These are phyloP conservation scores for Botrytis elliptica DNA, from an alignment of 2,329 filamentous ascomycete species.

Conservation along the genomic window DNA sequence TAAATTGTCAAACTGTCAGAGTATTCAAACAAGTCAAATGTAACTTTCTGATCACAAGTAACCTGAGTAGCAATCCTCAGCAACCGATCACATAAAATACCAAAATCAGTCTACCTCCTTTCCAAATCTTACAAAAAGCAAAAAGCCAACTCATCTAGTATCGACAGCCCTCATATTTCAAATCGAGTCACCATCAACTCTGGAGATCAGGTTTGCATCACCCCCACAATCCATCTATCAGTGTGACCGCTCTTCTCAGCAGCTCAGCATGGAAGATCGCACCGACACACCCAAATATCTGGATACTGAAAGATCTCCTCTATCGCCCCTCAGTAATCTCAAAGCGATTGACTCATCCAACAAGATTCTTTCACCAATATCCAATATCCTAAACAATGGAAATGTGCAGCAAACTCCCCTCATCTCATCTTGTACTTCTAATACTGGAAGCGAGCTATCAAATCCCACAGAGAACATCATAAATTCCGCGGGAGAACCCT, in stretches of 20 bases:
- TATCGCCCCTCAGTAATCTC: not conserved
- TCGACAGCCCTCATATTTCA: not conserved
- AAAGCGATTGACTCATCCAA: too few species aligned
- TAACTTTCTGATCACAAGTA: not conserved
- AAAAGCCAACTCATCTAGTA: not conserved
- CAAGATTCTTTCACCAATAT: too few species aligned
- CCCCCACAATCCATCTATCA: not conserved
- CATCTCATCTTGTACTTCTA: not conserved
- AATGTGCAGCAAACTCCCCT: not conserved
- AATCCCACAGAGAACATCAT: fast-evolving
- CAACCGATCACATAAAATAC: not conserved
- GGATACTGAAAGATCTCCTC: too few species aligned
- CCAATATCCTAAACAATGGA: not conserved
- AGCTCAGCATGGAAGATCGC: not conserved
- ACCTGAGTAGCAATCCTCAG: not conserved
- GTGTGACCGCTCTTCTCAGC: not conserved
- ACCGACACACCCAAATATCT: not conserved
- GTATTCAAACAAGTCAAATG: not conserved
- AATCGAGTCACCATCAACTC: not conserved
- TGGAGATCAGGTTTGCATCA: too few species aligned
- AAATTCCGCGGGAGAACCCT: too few species aligned
- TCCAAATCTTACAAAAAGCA: not conserved
- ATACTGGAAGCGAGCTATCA: not conserved
- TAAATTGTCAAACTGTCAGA: not conserved
- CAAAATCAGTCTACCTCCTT: too few species aligned